Evolutionary conservation across 257 asterid species (phyloP).

Genomic region (Fraxinus anomala): DNA sequence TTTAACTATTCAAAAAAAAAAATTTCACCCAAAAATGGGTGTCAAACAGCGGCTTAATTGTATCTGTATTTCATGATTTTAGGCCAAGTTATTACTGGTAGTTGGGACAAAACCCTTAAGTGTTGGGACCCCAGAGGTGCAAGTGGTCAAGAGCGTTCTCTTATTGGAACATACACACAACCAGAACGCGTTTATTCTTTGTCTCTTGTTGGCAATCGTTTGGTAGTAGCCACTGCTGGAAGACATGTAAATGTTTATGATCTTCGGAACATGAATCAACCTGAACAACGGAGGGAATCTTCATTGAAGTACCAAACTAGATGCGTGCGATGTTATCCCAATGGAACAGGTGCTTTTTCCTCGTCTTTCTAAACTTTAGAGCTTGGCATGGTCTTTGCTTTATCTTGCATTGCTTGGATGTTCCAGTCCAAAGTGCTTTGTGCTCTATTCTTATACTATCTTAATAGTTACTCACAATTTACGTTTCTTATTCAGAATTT

Average conservation of each 20-base stretch:
- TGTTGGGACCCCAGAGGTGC: constrained; percentile 99
- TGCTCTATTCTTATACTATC: neutral
- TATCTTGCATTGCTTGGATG: neutral
- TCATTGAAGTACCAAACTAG: constrained; percentile 94
- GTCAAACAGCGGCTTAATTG: too few relatives aligned
- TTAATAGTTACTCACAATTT: neutral
- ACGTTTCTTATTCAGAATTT: neutral
- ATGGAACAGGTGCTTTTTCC: constrained; percentile 75
- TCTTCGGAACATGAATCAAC: constrained; percentile 91
- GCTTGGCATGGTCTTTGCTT: neutral
- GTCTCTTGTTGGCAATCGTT: constrained; percentile 79
- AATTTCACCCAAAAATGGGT: too few relatives aligned
- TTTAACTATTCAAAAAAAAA: too few relatives aligned
- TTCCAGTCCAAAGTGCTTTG: neutral
- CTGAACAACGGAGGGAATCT: constrained; percentile 92
- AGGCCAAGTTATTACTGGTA: constrained; percentile 99
- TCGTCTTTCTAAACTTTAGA: constrained; percentile 15
- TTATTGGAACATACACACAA: constrained; percentile 80
- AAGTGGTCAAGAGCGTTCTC: constrained; percentile 85
- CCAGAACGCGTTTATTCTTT: constrained; percentile 98
- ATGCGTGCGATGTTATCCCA: constrained; percentile 90
- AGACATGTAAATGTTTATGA: constrained; percentile 94
- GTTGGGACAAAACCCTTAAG: constrained; percentile 95
- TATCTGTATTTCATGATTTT: constrained; percentile 11
- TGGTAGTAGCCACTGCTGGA: constrained; percentile 97